These are phyloP conservation scores for Cucumis sativus DNA, from an alignment of 306 rosid species.

Conservation along the genomic window DNA sequence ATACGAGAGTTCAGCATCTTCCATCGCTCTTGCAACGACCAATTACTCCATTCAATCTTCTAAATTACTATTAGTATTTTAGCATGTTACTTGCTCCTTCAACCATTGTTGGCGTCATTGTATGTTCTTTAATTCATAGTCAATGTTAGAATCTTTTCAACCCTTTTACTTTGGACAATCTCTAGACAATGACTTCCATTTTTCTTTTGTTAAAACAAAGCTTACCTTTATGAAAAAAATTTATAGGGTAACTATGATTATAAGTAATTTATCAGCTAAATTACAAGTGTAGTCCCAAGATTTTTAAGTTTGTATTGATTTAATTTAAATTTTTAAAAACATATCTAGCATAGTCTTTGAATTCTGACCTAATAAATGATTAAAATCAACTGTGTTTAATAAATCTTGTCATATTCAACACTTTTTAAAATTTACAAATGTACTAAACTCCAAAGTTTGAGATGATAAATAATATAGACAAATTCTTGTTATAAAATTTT, in stretches of 20 bases:
- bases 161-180: not conserved
- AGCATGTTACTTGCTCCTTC: not conserved
- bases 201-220: not conserved
- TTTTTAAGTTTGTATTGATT: too few species aligned
- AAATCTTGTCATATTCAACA: too few species aligned
- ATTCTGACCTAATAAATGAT: too few species aligned
- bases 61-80: not conserved
- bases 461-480: too few species aligned
- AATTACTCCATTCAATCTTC: not conserved
- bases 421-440: too few species aligned
- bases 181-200: not conserved
- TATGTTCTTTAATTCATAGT: not conserved
- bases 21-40: not conserved
- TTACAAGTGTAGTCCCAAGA: too few species aligned
- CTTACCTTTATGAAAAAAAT: too few species aligned
- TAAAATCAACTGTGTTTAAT: too few species aligned
- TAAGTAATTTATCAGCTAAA: not conserved
- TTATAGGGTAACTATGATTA: not conserved
- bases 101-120: not conserved
- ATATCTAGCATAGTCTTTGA: too few species aligned
- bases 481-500: too few species aligned
- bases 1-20: not conserved
- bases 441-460: too few species aligned
- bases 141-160: not conserved
- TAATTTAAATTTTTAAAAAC: too few species aligned